Percentiles rank a stretch among this genome's conserved stretches.
phyloP scores from a whole-genome alignment of 2,329 filamentous ascomycete genomes.

The Teratosphaeriaceae sp. region DNA sequence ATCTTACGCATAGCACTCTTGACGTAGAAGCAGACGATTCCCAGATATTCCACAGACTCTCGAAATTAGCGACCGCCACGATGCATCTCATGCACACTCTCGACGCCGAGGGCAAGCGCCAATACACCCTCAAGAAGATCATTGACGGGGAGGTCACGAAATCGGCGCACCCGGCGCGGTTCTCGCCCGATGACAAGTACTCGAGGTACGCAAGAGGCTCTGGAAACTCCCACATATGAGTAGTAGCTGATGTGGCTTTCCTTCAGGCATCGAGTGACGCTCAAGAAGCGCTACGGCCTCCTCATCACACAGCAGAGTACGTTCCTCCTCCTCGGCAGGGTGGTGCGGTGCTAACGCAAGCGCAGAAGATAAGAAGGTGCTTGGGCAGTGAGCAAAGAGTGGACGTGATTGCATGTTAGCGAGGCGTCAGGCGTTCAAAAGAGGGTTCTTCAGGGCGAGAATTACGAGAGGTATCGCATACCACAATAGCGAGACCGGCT shows the following conservation, averaged over 20 bases:
- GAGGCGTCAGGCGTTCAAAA: slow-evolving; percentile 17
- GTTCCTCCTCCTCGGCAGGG: background rate
- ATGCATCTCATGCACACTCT: slow-evolving; percentile 85
- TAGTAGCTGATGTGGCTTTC: background rate
- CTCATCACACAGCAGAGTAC: slow-evolving; percentile 62
- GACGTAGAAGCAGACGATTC: too few relatives aligned
- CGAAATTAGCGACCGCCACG: slow-evolving; percentile 21
- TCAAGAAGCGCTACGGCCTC: slow-evolving; percentile 89
- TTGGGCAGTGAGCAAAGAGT: slow-evolving; percentile 31
- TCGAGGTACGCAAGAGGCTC: slow-evolving; percentile 61
- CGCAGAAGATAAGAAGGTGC: slow-evolving; percentile 38
- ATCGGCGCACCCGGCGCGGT: slow-evolving; percentile 90
- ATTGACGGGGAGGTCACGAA: slow-evolving; percentile 78
- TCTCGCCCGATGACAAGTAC: slow-evolving; percentile 98
- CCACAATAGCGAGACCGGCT: too few relatives aligned
- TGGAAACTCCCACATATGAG: too few relatives aligned
- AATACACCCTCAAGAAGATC: slow-evolving; percentile 94
- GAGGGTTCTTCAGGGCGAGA: too few relatives aligned
- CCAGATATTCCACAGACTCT: too few relatives aligned
- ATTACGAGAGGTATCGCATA: too few relatives aligned
- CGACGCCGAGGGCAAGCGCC: slow-evolving; percentile 73
- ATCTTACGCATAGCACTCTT: too few relatives aligned
- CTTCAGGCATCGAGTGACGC: slow-evolving; percentile 75
- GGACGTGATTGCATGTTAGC: slow-evolving; percentile 16
- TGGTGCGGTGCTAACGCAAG: slow-evolving; percentile 5